Evolutionary conservation across 345 rosid genomes (phyloP), one percentile per base, ranked within the genome.

Genomic region (Syzygium oleosum): DNA sequence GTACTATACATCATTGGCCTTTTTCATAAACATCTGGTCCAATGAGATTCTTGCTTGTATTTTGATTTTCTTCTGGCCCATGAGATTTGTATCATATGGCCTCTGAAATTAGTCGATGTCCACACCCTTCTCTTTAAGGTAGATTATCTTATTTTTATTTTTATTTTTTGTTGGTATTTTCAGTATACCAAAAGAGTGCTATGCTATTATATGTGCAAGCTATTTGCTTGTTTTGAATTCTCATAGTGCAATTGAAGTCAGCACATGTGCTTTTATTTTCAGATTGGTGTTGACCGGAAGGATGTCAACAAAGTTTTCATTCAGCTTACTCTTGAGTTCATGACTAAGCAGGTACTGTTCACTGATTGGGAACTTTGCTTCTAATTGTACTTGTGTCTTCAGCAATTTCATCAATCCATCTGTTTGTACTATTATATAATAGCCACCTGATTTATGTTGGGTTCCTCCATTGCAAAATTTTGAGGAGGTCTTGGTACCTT

Each of bases 311-410:
- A 98, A 93, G 96, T 90, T 58, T 98, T 96, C 85, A 87, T 93
- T 87, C 99, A 98, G 88, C 92, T 98, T 85, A 98, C 99, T 38
- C 94, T 98, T 17, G 99, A 98, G 92, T 92, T 98, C 91, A 87
- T 95, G 85, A 90, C 97, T 21, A 98, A 95, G 91, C 98, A 98
- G 99, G 99, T 98, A 84, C 87, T 19, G 51, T 84, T 29, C 19
- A 51, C 51, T 63, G 56, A 46, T 85, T 88, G 86, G 61, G 56
- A 10, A 88, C 27, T 51, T 31, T 63, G 22, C 51, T 31, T 63
- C 25, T n/a, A 27, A 46, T 49, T 49, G 63, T 49, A 61, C 46
- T 61, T 86, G 49, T 38, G 43, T 73, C 2, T 38, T 73, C 11
- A 14, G 83, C 83, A 73, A 73, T 73, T 38, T 73, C 49, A 73